A percentile compares a stretch with the other conserved stretches of the same genome.
These are phyloP conservation scores for Thelonectria discophora DNA, from an alignment of 2,329 filamentous ascomycete species.

Conservation along the genomic window DNA sequence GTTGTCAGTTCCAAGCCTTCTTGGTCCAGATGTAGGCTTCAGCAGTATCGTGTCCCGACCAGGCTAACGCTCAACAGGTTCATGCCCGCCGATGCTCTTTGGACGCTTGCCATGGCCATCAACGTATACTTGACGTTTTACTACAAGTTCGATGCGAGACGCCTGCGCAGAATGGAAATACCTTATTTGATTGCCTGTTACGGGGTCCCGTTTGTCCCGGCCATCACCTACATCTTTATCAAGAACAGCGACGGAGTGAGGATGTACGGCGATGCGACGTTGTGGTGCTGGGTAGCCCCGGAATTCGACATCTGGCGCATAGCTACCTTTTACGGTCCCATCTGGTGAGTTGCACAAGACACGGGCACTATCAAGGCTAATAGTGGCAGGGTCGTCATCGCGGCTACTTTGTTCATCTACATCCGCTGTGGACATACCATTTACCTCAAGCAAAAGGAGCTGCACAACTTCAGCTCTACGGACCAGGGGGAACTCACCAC, in stretches of 20 bases:
- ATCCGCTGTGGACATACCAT: constrained; percentile 72
- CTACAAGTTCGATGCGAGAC: constrained; percentile 71
- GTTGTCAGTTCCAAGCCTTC: constrained; percentile 79
- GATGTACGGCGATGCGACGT: constrained; percentile 77
- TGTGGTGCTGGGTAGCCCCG: constrained; percentile 82
- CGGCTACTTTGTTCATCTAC: constrained; percentile 71
- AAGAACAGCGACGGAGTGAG: constrained; percentile 58
- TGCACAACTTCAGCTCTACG: constrained; percentile 63
- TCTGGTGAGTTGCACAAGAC: constrained; percentile 62
- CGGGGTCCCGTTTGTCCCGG: constrained; percentile 75
- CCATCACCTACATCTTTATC: constrained; percentile 73
- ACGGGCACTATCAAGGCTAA: neutral
- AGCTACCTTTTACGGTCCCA: constrained; percentile 76
- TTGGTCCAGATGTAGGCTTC: constrained; percentile 79
- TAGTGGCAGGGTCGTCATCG: constrained; percentile 64
- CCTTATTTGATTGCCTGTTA: constrained; percentile 77
- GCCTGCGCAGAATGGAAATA: constrained; percentile 73
- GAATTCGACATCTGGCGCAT: constrained; percentile 78
- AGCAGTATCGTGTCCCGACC: neutral
- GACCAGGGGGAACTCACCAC: constrained; percentile 51
- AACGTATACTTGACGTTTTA: constrained; percentile 88
- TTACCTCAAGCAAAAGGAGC: constrained; percentile 71
- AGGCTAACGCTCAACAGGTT: constrained; percentile 64
- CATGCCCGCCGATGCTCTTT: constrained; percentile 78
- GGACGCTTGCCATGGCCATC: constrained; percentile 83